A percentile compares a stretch with the other conserved stretches of the same genome.
Conservation (phyloP, 1,139 yeast species). For the Nakaseomyces delphensis region DNA sequence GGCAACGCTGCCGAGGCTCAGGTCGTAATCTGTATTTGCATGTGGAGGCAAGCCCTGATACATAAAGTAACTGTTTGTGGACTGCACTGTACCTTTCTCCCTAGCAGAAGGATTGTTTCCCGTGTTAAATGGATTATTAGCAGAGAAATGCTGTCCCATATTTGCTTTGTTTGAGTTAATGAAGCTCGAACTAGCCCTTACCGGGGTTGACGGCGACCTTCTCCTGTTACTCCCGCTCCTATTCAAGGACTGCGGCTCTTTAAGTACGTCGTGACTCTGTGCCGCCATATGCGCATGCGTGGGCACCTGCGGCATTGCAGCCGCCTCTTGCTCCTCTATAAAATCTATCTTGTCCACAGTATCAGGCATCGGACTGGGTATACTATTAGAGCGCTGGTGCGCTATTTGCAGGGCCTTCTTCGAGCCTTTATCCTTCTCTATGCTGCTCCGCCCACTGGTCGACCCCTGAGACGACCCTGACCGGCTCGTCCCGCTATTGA, state of each 20-base stretch:
- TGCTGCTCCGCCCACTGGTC: slow-evolving; percentile 3
- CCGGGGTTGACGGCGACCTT: slow-evolving; percentile 24
- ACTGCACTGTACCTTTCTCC: slow-evolving; percentile 8
- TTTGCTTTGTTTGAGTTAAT: slow-evolving; percentile 2
- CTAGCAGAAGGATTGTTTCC: not conserved
- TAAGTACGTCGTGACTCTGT: slow-evolving; percentile 6
- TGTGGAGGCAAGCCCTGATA: slow-evolving; percentile 21
- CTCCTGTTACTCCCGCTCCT: slow-evolving; percentile 10
- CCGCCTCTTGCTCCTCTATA: not conserved
- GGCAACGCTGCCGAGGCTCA: slow-evolving; percentile 6
- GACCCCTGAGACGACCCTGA: slow-evolving; percentile 3
- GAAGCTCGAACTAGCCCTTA: slow-evolving; percentile 15
- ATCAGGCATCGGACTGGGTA: slow-evolving; percentile 4
- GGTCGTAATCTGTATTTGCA: slow-evolving; percentile 17
- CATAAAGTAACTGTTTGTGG: slow-evolving; percentile 14
- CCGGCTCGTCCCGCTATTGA: slow-evolving; percentile 12
- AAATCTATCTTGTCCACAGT: slow-evolving; percentile 3
- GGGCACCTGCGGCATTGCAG: slow-evolving; percentile 2
- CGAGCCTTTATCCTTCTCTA: not conserved
- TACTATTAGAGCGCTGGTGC: not conserved
- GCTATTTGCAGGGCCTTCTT: not conserved
- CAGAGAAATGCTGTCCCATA: slow-evolving; percentile 7
- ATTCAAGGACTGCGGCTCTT: slow-evolving; percentile 6
- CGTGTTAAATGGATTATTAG: slow-evolving; percentile 13
- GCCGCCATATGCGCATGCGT: slow-evolving; percentile 7